A percentile compares a stretch with the other conserved stretches of the same genome.
phyloP scores from a whole-genome alignment of 2,329 filamentous ascomycete species.

The Westerdykella ornata region DNA sequence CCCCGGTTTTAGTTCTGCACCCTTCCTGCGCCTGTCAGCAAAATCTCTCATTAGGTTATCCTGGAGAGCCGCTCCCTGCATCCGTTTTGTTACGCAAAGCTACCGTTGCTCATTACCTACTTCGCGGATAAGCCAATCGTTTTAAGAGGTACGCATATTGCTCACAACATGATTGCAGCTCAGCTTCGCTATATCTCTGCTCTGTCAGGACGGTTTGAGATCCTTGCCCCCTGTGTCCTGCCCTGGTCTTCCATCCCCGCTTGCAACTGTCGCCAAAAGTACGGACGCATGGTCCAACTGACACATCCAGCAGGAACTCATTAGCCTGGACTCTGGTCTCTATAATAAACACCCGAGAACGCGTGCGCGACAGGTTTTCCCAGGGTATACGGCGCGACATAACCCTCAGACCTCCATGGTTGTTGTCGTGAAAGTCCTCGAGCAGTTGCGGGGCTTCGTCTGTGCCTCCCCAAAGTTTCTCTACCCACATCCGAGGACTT shows the following conservation, averaged over 20 bases:
- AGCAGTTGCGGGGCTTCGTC: conserved; percentile 25
- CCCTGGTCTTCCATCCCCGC: not conserved
- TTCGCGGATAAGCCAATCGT: conserved; percentile 19
- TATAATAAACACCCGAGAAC: conserved; percentile 19
- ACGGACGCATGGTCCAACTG: conserved; percentile 18
- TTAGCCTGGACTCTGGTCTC: conserved; percentile 7
- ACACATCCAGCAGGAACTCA: conserved; percentile 18
- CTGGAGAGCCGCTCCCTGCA: conserved; percentile 4
- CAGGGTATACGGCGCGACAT: conserved; percentile 13
- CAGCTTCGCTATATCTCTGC: conserved; percentile 13
- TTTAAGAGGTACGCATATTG: conserved; percentile 30
- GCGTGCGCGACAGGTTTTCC: conserved; percentile 21
- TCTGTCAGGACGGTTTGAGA: conserved; percentile 7
- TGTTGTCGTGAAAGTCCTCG: conserved; percentile 14
- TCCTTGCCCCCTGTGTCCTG: conserved; percentile 10
- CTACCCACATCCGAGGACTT: conserved; percentile 16
- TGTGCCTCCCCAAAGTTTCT: conserved; percentile 17
- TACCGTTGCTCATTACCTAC: conserved; percentile 22
- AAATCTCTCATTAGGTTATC: conserved; percentile 5
- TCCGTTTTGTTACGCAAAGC: conserved; percentile 19
- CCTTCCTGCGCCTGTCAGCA: conserved; percentile 20
- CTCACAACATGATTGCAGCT: conserved; percentile 18
- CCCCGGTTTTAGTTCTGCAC: conserved; percentile 23
- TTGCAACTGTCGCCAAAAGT: conserved; percentile 9
- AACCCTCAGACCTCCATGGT: conserved; percentile 22